phyloP scores from a whole-genome alignment of 2,329 filamentous ascomycete species.

The Neofusicoccum sp. region DNA sequence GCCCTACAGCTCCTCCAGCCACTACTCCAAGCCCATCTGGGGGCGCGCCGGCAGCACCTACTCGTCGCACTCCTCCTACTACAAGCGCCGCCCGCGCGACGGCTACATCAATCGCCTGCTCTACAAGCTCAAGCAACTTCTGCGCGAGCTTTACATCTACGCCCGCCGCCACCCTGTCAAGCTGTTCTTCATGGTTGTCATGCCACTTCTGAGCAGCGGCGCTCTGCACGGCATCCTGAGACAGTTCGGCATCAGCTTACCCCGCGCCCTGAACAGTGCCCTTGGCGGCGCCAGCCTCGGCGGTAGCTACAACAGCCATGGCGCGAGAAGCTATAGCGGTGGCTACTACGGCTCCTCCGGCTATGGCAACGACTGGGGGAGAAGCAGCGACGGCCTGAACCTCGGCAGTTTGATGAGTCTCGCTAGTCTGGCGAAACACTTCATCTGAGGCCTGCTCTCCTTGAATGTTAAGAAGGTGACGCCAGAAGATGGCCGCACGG shows the following conservation, averaged over 20 bases:
- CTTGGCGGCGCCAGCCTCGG: constrained; percentile 31
- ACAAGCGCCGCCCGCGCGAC: constrained; percentile 72
- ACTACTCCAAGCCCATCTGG: constrained; percentile 30
- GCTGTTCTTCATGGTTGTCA: constrained; percentile 83
- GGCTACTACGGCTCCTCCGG: constrained; percentile 48
- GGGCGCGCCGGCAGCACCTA: constrained; percentile 28
- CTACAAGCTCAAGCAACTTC: constrained; percentile 72
- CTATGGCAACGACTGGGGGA: constrained; percentile 35
- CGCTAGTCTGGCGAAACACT: constrained; percentile 14
- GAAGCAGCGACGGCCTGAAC: constrained; percentile 12
- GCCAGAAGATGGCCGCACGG: neutral
- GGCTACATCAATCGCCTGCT: constrained; percentile 74
- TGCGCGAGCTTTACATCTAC: constrained; percentile 79
- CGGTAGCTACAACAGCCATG: constrained; percentile 17
- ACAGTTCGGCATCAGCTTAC: constrained; percentile 76
- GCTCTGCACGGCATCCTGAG: constrained; percentile 74
- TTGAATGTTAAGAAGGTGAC: neutral
- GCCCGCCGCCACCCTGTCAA: constrained; percentile 81
- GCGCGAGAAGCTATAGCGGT: constrained; percentile 26
- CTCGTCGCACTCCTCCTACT: constrained; percentile 58
- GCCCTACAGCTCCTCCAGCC: constrained; percentile 28
- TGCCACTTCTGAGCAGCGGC: constrained; percentile 84
- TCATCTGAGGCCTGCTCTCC: constrained; percentile 1
- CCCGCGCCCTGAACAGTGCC: constrained; percentile 53
- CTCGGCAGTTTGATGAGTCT: constrained; percentile 17